Evolutionary conservation across 345 rosid species (phyloP).

Genomic region (Linum usitatissimum): DNA sequence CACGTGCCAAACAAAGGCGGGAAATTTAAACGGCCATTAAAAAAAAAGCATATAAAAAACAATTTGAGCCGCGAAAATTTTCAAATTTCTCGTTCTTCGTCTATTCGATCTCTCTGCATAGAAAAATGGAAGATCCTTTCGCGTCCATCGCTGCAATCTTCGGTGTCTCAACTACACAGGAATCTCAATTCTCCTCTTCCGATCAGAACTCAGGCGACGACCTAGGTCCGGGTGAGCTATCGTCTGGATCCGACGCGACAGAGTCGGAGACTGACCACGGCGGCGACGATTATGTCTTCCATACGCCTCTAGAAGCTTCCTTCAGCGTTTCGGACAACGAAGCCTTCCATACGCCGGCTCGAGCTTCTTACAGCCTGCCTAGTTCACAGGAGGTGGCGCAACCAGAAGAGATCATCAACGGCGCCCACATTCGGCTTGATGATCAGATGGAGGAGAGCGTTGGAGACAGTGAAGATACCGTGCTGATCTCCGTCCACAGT

Average conservation of each 20-base stretch:
- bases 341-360: constrained; percentile 11
- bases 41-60: background rate
- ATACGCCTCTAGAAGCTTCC: constrained; percentile 15
- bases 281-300: constrained; percentile 11
- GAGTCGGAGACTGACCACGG: constrained; percentile 14
- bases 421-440: background rate
- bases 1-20: constrained; percentile 7
- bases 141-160: constrained; percentile 15
- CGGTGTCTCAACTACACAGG: constrained; percentile 22
- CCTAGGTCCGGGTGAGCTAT: constrained; percentile 5
- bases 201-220: background rate
- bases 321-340: constrained; percentile 4
- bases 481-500: constrained; percentile 10
- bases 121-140: constrained; percentile 19
- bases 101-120: background rate
- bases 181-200: constrained; percentile 1
- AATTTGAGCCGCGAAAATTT: background rate
- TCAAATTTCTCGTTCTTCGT: background rate
- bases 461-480: background rate
- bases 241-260: constrained; percentile 25
- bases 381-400: constrained; percentile 4
- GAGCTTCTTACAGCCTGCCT: constrained; percentile 3
- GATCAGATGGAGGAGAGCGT: background rate
- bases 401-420: background rate
- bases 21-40: constrained; percentile 1